phyloP scores from a whole-genome alignment of 352 stramenopile species.

The Globisporangium polare region DNA sequence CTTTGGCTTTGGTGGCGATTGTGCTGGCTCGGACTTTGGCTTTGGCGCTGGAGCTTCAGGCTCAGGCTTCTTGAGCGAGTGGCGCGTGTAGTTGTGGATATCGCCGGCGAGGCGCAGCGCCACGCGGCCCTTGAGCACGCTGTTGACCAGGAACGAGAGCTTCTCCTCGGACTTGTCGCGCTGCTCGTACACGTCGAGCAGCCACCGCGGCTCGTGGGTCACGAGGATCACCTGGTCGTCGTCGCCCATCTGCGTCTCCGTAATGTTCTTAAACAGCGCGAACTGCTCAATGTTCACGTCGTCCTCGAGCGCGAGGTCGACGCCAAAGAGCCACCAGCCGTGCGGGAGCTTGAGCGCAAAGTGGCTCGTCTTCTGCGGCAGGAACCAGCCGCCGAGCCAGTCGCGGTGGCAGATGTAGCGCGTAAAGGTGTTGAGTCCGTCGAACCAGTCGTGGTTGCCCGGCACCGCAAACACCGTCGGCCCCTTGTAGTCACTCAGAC shows the following conservation, averaged over 20 bases:
- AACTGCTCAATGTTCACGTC: slow-evolving; percentile 94
- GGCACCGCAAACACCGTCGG: slow-evolving; percentile 78
- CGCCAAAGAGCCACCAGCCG: slow-evolving; percentile 91
- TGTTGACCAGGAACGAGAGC: slow-evolving; percentile 72
- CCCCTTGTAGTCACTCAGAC: slow-evolving; percentile 60
- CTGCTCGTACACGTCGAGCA: slow-evolving; percentile 88
- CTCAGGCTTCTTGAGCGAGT: slow-evolving; percentile 38
- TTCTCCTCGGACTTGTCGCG: slow-evolving; percentile 66
- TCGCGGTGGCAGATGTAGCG: slow-evolving; percentile 89
- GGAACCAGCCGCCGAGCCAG: slow-evolving; percentile 90
- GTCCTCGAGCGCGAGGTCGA: slow-evolving; percentile 89
- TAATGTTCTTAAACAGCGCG: slow-evolving; percentile 87
- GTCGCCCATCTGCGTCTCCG: slow-evolving; percentile 62
- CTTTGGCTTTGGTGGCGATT: background rate
- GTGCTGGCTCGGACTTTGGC: background rate
- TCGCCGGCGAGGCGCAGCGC: slow-evolving; percentile 85
- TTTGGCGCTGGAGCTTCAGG: background rate
- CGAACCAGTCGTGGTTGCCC: slow-evolving; percentile 94
- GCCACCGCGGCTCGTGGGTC: slow-evolving; percentile 90
- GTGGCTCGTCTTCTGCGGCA: slow-evolving; percentile 91
- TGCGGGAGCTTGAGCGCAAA: slow-evolving; percentile 89
- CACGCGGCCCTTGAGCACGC: slow-evolving; percentile 67
- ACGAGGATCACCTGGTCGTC: slow-evolving; percentile 90
- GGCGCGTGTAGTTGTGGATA: slow-evolving; percentile 93
- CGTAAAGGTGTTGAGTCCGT: slow-evolving; percentile 91